Conservation (phyloP, 2,329 filamentous ascomycete genomes). For the Diplodia corticola region DNA sequence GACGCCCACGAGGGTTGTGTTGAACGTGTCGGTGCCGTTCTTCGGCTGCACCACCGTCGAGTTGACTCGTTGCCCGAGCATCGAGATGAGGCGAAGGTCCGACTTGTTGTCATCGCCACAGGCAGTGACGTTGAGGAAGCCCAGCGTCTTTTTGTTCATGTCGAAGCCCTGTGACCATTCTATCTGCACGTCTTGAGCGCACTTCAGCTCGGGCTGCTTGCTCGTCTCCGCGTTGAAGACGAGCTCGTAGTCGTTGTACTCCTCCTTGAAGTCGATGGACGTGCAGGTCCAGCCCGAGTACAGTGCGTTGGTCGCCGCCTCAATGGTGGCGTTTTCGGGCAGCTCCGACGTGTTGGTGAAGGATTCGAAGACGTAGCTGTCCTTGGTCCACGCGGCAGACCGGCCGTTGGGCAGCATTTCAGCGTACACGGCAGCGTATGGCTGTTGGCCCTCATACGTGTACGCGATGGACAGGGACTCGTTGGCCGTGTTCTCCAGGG, state of each 20-base stretch:
- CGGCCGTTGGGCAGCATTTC: conserved; percentile 16
- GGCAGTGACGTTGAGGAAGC: not conserved
- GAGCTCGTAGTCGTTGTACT: not conserved
- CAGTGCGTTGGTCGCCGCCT: not conserved
- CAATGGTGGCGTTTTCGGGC: conserved; percentile 6
- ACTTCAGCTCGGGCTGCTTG: conserved; percentile 7
- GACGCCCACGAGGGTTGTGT: conserved; percentile 3
- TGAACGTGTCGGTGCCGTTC: not conserved
- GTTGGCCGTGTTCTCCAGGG: not conserved
- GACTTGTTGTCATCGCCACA: not conserved
- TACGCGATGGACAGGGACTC: not conserved
- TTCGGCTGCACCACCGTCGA: not conserved
- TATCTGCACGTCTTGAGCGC: not conserved
- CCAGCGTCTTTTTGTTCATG: not conserved
- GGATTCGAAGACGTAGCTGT: conserved; percentile 19
- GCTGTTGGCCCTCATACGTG: not conserved
- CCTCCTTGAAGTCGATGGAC: not conserved
- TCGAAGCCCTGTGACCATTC: not conserved
- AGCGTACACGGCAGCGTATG: conserved; percentile 16
- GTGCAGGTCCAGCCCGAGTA: not conserved
- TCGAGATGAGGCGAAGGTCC: conserved; percentile 1
- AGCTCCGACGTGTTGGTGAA: conserved; percentile 12
- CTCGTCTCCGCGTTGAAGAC: not conserved
- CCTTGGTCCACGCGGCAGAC: conserved; percentile 12
- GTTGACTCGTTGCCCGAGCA: not conserved